Evolutionary conservation across 2,329 filamentous ascomycete species (phyloP), one percentile per base, ranked within the genome.

Genomic region (Atkinsonella hypoxylon): DNA sequence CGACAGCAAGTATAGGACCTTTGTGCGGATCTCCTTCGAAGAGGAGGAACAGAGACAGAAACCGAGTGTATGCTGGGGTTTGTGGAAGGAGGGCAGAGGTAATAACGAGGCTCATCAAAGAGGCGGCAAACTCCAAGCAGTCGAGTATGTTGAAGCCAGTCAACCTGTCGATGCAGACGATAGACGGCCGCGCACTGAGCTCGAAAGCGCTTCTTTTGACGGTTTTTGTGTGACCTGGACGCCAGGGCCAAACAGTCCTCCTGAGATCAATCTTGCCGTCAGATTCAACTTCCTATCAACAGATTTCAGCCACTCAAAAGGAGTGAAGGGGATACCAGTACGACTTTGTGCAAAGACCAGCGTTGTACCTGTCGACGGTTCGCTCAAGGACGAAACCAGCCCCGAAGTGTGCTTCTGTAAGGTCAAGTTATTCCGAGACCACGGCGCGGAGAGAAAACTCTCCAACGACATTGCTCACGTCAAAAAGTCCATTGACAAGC

Each of bases 221-320:
- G 90, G 91, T 0, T 97, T 97, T 64, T 91, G 85, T 7, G 88
- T 97, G 4, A 79, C 83, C 6, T 97, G 91, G 91, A 87, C 83
- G 0, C 85, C 89, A 0, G 84, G 82, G 4, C 67, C 78, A 41
- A 83, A 82, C 46, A 82, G 83, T 0, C 68, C 72, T 0, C 73
- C 85, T 3, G 89, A 96, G 59, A 93, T 89, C 65, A 87, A 82
- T 46, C 81, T 98, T 51, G 86, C 89, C 9, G 88, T 97, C 12
- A 87, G 93, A 44, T 98, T 97, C 75, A 98, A 98, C 70, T 98
- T 98, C 63, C 75, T 98, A 0, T 98, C 93, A 0, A 98, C 93
- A 9, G 93, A 98, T 64, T 98, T 97, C 64, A 97, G 91, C 66
- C 93, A 97, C 63, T 97, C 93, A 10, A 98, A 98, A 64, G 93